These are phyloP conservation scores for Tympanopsis confertula DNA, from an alignment of 2,329 filamentous ascomycete species.

Conservation along the genomic window DNA sequence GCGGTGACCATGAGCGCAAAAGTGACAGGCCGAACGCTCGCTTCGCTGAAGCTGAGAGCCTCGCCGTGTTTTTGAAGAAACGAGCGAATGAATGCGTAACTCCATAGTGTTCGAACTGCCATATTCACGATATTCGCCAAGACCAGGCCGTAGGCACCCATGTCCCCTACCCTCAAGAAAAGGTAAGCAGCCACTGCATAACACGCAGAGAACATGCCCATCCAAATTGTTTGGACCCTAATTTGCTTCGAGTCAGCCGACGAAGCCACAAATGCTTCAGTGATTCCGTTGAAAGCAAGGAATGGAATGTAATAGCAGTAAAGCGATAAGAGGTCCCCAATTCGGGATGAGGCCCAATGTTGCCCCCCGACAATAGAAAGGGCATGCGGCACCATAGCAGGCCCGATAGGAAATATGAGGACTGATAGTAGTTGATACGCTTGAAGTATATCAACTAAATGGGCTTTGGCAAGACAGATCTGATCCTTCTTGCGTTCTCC, in stretches of 20 bases:
- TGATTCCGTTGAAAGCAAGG: neutral
- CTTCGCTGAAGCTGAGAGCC: neutral
- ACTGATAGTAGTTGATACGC: neutral
- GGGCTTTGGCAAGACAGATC: neutral
- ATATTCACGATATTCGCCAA: conserved; percentile 1
- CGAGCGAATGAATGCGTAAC: neutral
- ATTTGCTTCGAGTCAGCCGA: neutral
- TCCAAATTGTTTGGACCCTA: neutral
- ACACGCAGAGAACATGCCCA: neutral
- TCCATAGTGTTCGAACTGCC: neutral
- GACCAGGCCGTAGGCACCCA: neutral
- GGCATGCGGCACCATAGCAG: neutral
- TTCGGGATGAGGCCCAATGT: neutral
- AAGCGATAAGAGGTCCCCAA: neutral
- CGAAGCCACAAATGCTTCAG: neutral
- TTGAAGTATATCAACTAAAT: neutral
- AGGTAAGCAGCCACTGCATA: neutral
- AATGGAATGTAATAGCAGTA: conserved; percentile 1
- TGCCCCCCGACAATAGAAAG: conserved; percentile 7
- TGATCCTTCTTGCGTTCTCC: neutral
- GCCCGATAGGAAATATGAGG: neutral
- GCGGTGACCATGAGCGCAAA: too few species aligned
- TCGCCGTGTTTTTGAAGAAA: neutral
- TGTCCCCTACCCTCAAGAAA: neutral
- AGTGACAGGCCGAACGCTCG: neutral